These are phyloP conservation scores for Dalbergia cultrata DNA, from an alignment of 306 rosid genomes.

Conservation along the genomic window DNA sequence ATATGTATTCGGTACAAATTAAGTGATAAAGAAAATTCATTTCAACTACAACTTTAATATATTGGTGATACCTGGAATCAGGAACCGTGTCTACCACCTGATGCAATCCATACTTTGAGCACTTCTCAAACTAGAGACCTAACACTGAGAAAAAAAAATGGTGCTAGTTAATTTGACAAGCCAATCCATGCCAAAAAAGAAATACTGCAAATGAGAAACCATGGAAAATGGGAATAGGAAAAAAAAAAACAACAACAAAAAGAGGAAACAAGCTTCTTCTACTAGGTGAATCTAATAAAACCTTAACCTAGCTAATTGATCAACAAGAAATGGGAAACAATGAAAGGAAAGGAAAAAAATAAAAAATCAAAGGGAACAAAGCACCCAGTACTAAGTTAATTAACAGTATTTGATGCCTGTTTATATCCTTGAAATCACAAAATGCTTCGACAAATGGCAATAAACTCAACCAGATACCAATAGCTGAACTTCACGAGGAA, in stretches of 20 bases:
- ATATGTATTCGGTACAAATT: constrained; percentile 31
- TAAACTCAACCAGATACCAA: constrained; percentile 16
- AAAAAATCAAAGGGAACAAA: neutral
- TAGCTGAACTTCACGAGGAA: constrained; percentile 6
- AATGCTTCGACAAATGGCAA: neutral
- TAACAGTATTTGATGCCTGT: neutral
- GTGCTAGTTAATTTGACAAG: constrained; percentile 6
- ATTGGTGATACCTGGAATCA: constrained; percentile 8
- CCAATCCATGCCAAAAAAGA: neutral
- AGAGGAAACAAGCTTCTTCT: neutral
- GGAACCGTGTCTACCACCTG: constrained; percentile 24
- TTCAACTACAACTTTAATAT: constrained; percentile 40
- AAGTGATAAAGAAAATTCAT: constrained; percentile 16
- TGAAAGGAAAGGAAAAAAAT: neutral
- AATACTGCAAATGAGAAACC: neutral
- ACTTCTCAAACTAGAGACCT: constrained; percentile 41
- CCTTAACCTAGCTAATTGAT: neutral
- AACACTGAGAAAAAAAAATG: constrained; percentile 12
- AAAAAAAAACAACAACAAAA: too few relatives aligned
- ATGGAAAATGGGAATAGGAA: neutral
- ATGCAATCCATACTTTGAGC: constrained; percentile 22
- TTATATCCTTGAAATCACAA: constrained; percentile 2
- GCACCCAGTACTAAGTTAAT: neutral
- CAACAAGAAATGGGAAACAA: constrained; percentile 4
- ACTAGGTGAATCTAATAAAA: constrained; percentile 11